Evolutionary conservation across 2,329 filamentous ascomycete species (phyloP), one percentile per base, ranked within the genome.

Genomic region (Laburnicola sp.): DNA sequence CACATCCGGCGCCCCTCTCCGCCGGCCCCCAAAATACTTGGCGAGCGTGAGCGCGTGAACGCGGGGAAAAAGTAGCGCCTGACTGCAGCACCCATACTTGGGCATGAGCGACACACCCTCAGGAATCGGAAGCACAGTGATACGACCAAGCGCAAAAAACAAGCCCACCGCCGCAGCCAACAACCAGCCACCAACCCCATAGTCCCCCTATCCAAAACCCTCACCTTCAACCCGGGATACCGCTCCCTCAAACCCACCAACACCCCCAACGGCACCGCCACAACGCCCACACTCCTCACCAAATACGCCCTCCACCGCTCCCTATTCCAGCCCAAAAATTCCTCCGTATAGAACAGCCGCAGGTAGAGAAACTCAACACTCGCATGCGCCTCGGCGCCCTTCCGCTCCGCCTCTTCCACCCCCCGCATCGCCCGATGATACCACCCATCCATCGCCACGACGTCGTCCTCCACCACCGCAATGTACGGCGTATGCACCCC

Each of bases 381-480:
- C 7, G 59, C 57, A 16, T 56, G 60, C 34, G 51, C 53, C 25
- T 62, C 40, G 11, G 54, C 57, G 9, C 64, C 67, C 43, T 71
- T 59, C 28, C 52, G 54, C 49, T 76, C 69, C 3, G 69, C 70
- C 31, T 61, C 53, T 16, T 65, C 54, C 28, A 78, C 57, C 0
- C 70, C 76, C 4, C 64, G 52, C 34, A 74, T 62, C 0, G 73
- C 74, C 3, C 75, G 71, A 41, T 74, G 65, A 54, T 74, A 78
- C 77, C 78, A 80, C 9, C 77, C 77, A 43, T 78, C 75, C 57
- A 75, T 69, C 30, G 75, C 76, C 3, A 80, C 48, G 3, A 74
- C 68, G 55, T 80, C 77, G 54, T 80, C 78, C 56, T 80, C 78
- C 3, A 80, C 57, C 34, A 80, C 74, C 4, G 70, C 63, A 32